Percentiles rank a stretch among this genome's conserved stretches.
phyloP scores from a whole-genome alignment of 257 asterid genomes.

The Leonotis leonurus region DNA sequence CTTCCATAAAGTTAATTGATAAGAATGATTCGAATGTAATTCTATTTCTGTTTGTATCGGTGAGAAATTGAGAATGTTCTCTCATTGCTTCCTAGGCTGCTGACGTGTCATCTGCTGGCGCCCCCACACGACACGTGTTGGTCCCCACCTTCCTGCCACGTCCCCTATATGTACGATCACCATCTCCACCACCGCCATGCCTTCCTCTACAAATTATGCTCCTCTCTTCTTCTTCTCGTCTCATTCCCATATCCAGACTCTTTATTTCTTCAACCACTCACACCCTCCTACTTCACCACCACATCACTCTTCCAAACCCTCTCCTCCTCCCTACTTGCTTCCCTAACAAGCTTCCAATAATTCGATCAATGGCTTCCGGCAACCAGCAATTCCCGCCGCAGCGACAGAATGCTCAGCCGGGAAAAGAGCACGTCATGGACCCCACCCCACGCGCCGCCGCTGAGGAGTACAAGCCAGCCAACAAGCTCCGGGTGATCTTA shows the following conservation, averaged over 20 bases:
- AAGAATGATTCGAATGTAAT: no score
- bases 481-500: conserved; percentile 61
- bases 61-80: not conserved
- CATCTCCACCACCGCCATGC: conserved; percentile 7
- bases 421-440: conserved; percentile 71
- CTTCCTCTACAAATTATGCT: not conserved
- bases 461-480: conserved; percentile 45
- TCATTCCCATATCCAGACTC: not conserved
- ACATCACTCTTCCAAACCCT: not conserved
- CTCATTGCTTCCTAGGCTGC: not conserved
- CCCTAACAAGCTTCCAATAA: not conserved
- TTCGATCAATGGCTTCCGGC: conserved; percentile 49
- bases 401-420: conserved; percentile 66
- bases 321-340: not conserved
- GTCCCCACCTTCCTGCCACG: not conserved
- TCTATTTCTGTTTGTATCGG: no score
- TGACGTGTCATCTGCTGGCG: conserved; percentile 27
- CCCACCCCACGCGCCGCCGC: conserved; percentile 42
- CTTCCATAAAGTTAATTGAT: no score
- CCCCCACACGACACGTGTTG: conserved; percentile 15
- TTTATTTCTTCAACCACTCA: not conserved
- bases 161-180: not conserved
- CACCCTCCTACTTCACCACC: not conserved
- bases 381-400: conserved; percentile 56
- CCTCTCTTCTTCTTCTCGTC: not conserved